Percentiles rank a stretch among this genome's conserved stretches.
Evolutionary conservation across 1,139 yeast species (phyloP).

Genomic region (Meyerozyma smithsonii): DNA sequence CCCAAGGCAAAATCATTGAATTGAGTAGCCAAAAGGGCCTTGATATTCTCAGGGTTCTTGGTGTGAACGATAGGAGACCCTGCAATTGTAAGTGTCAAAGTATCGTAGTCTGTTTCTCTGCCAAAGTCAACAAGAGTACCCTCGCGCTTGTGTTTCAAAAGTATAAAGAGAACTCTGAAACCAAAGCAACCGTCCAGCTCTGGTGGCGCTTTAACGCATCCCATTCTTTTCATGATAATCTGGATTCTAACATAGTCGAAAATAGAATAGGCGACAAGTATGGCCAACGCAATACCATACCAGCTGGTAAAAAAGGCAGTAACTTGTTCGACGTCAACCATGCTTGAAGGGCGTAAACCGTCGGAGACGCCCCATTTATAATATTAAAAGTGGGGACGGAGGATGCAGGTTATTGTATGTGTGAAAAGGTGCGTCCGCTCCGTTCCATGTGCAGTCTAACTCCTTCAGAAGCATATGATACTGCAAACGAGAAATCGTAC

Average conservation of each 20-base stretch:
- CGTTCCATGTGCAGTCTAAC: too few species aligned
- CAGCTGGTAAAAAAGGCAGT: conserved; percentile 4
- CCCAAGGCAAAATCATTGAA: conserved; percentile 52
- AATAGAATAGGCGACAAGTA: conserved; percentile 3
- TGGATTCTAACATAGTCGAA: conserved; percentile 2
- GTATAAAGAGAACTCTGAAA: conserved; percentile 13
- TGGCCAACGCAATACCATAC: conserved; percentile 6
- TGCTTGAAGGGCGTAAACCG: too few species aligned
- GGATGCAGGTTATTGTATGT: too few species aligned
- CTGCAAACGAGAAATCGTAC: too few species aligned
- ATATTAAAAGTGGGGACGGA: too few species aligned
- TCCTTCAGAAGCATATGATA: too few species aligned
- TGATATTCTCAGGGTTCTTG: conserved; percentile 34
- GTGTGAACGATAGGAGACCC: conserved; percentile 22
- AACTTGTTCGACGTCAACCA: background rate
- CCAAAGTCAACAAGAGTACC: conserved; percentile 22
- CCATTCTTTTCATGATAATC: background rate
- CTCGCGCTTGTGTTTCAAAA: conserved; percentile 14
- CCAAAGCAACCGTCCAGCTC: conserved; percentile 20
- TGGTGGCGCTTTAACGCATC: conserved; percentile 9
- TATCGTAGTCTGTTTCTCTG: conserved; percentile 14
- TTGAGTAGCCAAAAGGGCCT: conserved; percentile 38
- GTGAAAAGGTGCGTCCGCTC: too few species aligned
- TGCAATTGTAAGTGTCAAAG: conserved; percentile 16
- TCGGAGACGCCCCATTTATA: too few species aligned